These are phyloP conservation scores for Polytrichum commune DNA, from an alignment of 225 moss, liverwort and hornwort genomes.

Conservation along the genomic window DNA sequence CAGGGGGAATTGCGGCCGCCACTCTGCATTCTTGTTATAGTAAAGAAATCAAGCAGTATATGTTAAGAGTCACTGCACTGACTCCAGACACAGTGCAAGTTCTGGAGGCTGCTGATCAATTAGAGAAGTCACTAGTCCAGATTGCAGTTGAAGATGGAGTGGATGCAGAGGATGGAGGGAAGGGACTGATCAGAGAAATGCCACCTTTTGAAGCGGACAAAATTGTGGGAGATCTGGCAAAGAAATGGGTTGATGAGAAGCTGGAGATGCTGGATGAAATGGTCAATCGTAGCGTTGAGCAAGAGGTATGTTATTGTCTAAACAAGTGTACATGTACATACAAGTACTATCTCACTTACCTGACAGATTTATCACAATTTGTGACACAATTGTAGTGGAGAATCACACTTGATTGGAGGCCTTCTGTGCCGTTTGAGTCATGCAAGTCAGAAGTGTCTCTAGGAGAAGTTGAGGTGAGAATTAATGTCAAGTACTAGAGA, in stretches of 20 bases:
- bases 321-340: neutral
- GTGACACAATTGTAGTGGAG: no score
- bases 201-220: conserved; percentile 81
- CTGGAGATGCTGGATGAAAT: conserved; percentile 57
- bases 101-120: conserved; percentile 60
- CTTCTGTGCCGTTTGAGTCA: no score
- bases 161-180: conserved; percentile 92
- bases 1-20: conserved; percentile 83
- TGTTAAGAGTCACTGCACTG: conserved; percentile 40
- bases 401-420: no score
- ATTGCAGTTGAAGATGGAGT: conserved; percentile 89
- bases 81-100: conserved; percentile 72
- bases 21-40: conserved; percentile 80
- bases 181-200: conserved; percentile 82
- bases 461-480: no score
- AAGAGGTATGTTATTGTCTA: conserved; percentile 49
- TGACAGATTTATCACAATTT: no score
- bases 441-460: no score
- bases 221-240: conserved; percentile 40
- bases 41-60: conserved; percentile 64
- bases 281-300: conserved; percentile 60
- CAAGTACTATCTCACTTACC: neutral
- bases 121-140: conserved; percentile 76
- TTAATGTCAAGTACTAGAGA: no score
- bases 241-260: conserved; percentile 72